Conservation (phyloP, 2,329 filamentous ascomycete species). For the Diaporthe sp. region DNA sequence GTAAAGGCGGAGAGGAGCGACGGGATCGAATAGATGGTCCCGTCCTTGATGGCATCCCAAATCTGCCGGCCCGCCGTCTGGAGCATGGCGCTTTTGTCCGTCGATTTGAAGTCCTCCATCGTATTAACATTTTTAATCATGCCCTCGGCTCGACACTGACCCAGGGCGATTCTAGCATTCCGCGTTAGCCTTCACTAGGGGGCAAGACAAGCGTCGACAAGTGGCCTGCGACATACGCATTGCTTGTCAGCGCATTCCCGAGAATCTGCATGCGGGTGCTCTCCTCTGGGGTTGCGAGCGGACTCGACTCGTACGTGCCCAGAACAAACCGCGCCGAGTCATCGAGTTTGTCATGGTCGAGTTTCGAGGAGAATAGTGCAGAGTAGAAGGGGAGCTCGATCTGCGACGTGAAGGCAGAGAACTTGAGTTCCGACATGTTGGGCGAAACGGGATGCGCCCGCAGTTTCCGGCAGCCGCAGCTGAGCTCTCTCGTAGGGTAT, state of each 20-base stretch:
- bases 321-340: slow-evolving; percentile 89
- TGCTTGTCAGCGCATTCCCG: slow-evolving; percentile 85
- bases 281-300: slow-evolving; percentile 76
- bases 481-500: neutral
- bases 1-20: slow-evolving; percentile 91
- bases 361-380: slow-evolving; percentile 90
- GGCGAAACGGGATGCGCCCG: slow-evolving; percentile 17
- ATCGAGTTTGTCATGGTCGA: slow-evolving; percentile 97
- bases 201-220: neutral
- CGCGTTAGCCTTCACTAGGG: slow-evolving; percentile 32
- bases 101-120: slow-evolving; percentile 89
- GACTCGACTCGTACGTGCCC: slow-evolving; percentile 88
- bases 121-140: slow-evolving; percentile 98
- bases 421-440: slow-evolving; percentile 72
- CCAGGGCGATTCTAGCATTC: slow-evolving; percentile 70
- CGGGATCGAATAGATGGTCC: slow-evolving; percentile 94
- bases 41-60: slow-evolving; percentile 97
- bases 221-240: slow-evolving; percentile 72
- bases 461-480: neutral
- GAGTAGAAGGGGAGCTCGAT: slow-evolving; percentile 97
- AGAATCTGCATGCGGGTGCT: slow-evolving; percentile 93
- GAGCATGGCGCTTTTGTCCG: slow-evolving; percentile 83
- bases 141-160: slow-evolving; percentile 86
- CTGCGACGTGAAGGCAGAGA: slow-evolving; percentile 91
- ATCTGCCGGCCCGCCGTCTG: slow-evolving; percentile 86